Evolutionary conservation across 2,329 filamentous ascomycete species (phyloP).

Genomic region (Calonectria multiphialidica): DNA sequence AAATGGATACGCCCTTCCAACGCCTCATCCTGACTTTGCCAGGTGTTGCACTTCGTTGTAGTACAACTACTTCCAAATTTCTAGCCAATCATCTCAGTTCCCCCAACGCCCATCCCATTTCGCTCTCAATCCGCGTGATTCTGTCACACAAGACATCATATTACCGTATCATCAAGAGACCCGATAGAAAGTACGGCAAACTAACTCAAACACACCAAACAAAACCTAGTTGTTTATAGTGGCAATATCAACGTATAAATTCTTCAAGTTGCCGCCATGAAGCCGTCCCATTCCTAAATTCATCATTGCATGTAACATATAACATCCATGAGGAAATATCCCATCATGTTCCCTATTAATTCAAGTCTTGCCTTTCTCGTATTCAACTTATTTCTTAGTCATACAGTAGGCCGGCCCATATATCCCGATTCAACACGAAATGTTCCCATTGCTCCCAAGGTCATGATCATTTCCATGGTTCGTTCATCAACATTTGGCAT

Average conservation of each 20-base stretch:
- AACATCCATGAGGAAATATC: background rate
- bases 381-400: background rate
- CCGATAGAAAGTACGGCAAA: background rate
- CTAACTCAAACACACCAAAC: background rate
- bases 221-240: background rate
- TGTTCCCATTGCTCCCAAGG: constrained; percentile 62
- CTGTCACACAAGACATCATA: constrained; percentile 37
- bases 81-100: background rate
- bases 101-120: background rate
- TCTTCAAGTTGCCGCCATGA: background rate
- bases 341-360: constrained; percentile 23
- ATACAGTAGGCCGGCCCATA: constrained; percentile 9
- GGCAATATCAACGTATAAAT: constrained; percentile 17
- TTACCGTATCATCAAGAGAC: constrained; percentile 3
- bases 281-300: background rate
- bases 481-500: constrained; percentile 29
- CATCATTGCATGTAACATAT: background rate
- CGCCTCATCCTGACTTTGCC: constrained; percentile 12
- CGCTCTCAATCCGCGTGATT: constrained; percentile 1
- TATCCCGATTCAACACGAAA: background rate
- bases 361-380: constrained; percentile 19
- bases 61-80: constrained; percentile 13
- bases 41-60: constrained; percentile 11
- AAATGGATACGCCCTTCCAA: constrained; percentile 13
- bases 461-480: constrained; percentile 74